Base-by-base conservation (phyloP, 2,329 filamentous ascomycete genomes). In the Salinomyces thailandicus region DNA sequence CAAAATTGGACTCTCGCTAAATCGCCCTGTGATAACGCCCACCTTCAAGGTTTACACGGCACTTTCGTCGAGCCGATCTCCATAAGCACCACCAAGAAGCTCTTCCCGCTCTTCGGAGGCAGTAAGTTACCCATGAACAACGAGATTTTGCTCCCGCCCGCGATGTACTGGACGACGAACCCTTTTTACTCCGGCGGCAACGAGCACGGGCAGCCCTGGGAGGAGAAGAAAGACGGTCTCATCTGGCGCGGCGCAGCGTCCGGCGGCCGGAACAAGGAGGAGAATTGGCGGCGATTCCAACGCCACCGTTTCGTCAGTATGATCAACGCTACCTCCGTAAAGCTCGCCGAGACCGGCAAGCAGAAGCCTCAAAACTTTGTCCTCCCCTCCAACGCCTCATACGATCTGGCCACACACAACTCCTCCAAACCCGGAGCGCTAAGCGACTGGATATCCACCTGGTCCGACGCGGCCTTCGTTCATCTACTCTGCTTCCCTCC, bases 271-370 rank as follows among this genome's bases (percentile, higher is more conserved):
- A 67, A 68, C 45, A 59, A 51, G 15, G 50, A 52, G 17, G 55
- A 68, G 18, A 85, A 77, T 48, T 86, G 81, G 81, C 72, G 66
- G 8, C 72, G 75, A 0, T 85, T 85, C 51, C 81, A 86, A 45
- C 74, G 81, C 3, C 81, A 85, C 52, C 77, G 82, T 2, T 83
- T 86, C 52, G 71, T 85, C 2, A 67, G 75, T 31, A 81, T 85
- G 76, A 71, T 78, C 51, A 85, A 86, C 48, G 71, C 66, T 8
- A 81, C 77, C 5, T 69, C 67, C 38, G 63, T 81, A 3, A 50
- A 51, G 5, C 52, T 58, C 5, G 71, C 71, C 2, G 71, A 79
- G 46, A 49, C 58, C 12, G 54, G 55, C 37, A 55, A 47, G 15
- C 43, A 40, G 5, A 8, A 26, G n/a, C 55, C 58, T 4, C 57